Base-by-base conservation (phyloP, 495 filamentous ascomycete genomes). In the Xylaria palmicola region DNA sequence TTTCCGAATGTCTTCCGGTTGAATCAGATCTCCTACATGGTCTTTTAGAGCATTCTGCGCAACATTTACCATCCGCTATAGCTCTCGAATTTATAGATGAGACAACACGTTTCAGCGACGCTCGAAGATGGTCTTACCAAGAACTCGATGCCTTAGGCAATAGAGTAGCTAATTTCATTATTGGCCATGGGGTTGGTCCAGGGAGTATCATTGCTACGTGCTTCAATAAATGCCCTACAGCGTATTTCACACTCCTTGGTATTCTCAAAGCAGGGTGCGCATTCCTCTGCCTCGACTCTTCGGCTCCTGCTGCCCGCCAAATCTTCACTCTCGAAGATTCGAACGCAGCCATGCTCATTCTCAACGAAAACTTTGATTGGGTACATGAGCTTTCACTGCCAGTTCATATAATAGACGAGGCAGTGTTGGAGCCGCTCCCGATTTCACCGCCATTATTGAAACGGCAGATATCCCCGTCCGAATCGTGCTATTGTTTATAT, bases 201-300 rank as follows among this genome's bases (percentile, higher is more conserved):
- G 83, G 85, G 3, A 70, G 76, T 17, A 81, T 92, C n/a, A 77
- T 96, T 17, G 88, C 84, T 0, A 84, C 91, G 7, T 88, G 88
- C 68, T 93, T 96, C 65, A 84, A 92, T 53, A 93, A 93, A 70
- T 91, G 85, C 62, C 86, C 90, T 1, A 85, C 90, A 49, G 83
- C 91, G 9, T 92, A 88, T 45, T 87, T 92, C 61, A 84, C 89
- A 2, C 90, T 93, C 22, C 76, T 94, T 6, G 91, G 90, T 5
- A 86, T 93, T 43, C 74, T 94, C 47, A 94, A 94, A 70, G 85
- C 86, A 6, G 93, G 92, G 0, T 93, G 89, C 66, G 83, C 86
- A 1, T 97, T 92, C 73, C 78, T 97, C 19, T 91, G 92, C 0
- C 76, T 87, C 36, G 92, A 87, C 77, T 86, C 81, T 2, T 79